Conservation (phyloP, 345 rosid genomes). For the Populus deltoides region DNA sequence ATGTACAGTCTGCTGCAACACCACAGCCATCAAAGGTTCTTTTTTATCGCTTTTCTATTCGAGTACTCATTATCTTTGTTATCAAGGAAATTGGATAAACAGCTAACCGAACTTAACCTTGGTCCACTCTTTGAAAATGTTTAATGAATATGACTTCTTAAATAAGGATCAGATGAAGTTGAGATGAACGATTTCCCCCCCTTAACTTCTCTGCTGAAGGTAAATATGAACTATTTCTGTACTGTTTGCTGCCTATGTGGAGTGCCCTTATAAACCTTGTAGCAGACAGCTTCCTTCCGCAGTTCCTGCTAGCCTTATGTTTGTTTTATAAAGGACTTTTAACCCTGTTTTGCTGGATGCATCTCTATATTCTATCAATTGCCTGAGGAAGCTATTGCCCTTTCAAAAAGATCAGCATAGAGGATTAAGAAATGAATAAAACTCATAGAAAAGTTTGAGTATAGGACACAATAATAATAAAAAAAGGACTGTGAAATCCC, state of each 20-base stretch:
- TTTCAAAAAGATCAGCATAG: not conserved
- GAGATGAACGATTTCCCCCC: not conserved
- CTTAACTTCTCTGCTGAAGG: not conserved
- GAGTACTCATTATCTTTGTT: not conserved
- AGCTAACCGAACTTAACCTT: not conserved
- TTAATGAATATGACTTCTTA: not conserved
- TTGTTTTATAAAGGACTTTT: constrained; percentile 9
- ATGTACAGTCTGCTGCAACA: constrained; percentile 38
- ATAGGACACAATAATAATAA: too few species aligned
- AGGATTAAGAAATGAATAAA: not conserved
- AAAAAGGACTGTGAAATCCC: not conserved
- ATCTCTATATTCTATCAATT: not conserved
- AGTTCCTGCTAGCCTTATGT: not conserved
- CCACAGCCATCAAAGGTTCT: constrained; percentile 55
- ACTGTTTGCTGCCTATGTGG: constrained; percentile 2
- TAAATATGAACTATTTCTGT: not conserved
- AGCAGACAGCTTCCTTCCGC: not conserved
- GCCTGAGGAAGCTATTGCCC: not conserved
- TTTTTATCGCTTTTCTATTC: not conserved
- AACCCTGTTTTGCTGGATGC: not conserved
- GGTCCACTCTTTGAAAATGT: not conserved
- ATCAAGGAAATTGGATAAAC: not conserved
- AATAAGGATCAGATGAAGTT: not conserved
- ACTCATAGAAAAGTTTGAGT: too few species aligned
- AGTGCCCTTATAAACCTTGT: not conserved